Evolutionary conservation across 495 filamentous ascomycete species (phyloP).

Genomic region (Cudoniella acicularis): DNA sequence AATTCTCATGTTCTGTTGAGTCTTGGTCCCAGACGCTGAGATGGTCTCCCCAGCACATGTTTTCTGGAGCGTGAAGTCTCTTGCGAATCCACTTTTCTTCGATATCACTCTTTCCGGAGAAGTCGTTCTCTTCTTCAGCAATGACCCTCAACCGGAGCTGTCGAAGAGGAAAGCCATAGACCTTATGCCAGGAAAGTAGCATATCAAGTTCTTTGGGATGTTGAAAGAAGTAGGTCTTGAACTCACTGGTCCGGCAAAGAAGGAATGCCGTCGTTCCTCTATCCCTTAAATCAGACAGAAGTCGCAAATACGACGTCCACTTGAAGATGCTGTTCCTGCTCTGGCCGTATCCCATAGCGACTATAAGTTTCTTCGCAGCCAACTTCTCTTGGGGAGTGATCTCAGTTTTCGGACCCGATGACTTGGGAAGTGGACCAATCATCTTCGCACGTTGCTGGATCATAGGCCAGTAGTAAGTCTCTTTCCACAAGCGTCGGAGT

Average conservation of each 20-base stretch:
- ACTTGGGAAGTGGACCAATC: constrained; percentile 7
- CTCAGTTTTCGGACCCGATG: constrained; percentile 2
- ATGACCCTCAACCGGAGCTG: constrained; percentile 12
- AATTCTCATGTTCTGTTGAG: neutral
- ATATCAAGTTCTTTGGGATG: constrained; percentile 10
- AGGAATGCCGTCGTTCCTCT: constrained; percentile 5
- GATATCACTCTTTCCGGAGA: constrained; percentile 10
- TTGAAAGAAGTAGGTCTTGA: constrained; percentile 15
- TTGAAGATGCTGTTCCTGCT: constrained; percentile 11
- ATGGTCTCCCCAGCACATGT: neutral
- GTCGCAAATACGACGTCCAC: constrained; percentile 10
- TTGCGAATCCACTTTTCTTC: constrained; percentile 3
- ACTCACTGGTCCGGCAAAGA: constrained; percentile 9
- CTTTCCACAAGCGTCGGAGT: constrained; percentile 13
- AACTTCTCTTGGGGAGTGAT: constrained; percentile 14
- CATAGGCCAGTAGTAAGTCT: constrained; percentile 19
- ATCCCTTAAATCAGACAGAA: constrained; percentile 8
- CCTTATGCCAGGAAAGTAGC: constrained; percentile 15
- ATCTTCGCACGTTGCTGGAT: constrained; percentile 17
- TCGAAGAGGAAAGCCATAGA: constrained; percentile 15
- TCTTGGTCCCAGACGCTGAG: neutral
- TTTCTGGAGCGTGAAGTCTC: neutral
- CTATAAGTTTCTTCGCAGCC: constrained; percentile 4
- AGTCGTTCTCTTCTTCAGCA: constrained; percentile 10
- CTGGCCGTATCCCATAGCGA: constrained; percentile 2